Evolutionary conservation across 805 yeast species (phyloP).

Genomic region (Kluyveromyces siamensis): DNA sequence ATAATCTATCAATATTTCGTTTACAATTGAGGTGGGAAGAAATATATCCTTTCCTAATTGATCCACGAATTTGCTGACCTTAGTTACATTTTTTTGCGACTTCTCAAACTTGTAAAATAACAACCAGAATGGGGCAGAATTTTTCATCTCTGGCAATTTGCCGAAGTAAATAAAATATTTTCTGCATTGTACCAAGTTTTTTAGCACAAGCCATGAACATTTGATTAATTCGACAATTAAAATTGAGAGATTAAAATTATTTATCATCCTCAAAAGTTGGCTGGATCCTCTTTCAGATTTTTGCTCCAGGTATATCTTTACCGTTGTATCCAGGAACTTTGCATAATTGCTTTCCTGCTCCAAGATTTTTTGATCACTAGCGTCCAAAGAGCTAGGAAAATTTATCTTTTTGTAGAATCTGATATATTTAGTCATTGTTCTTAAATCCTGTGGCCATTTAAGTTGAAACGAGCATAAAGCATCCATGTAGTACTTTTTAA

Average conservation of each 20-base stretch:
- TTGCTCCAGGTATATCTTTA: slow-evolving; percentile 15
- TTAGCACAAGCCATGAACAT: slow-evolving; percentile 21
- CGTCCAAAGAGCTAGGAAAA: slow-evolving; percentile 12
- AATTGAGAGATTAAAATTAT: slow-evolving; percentile 34
- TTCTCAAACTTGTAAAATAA: slow-evolving; percentile 48
- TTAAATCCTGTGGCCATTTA: slow-evolving; percentile 13
- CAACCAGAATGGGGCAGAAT: slow-evolving; percentile 46
- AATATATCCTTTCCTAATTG: slow-evolving; percentile 37
- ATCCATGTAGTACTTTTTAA: neutral
- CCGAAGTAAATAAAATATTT: slow-evolving; percentile 23
- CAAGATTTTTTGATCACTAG: slow-evolving; percentile 15
- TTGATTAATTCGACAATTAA: slow-evolving; percentile 31
- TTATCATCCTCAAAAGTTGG: slow-evolving; percentile 29
- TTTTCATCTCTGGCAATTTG: slow-evolving; percentile 23
- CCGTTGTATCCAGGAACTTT: slow-evolving; percentile 17
- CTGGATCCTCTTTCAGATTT: slow-evolving; percentile 11
- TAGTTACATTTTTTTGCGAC: slow-evolving; percentile 33
- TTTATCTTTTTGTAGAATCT: slow-evolving; percentile 15
- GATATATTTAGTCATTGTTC: slow-evolving; percentile 15
- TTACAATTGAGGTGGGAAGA: slow-evolving; percentile 41
- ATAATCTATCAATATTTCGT: slow-evolving; percentile 33
- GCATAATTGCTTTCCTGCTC: slow-evolving; percentile 16
- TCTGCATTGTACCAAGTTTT: slow-evolving; percentile 26
- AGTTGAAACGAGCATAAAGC: neutral
- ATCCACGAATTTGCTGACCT: slow-evolving; percentile 37